phyloP scores from a whole-genome alignment of 768 basidiomycete genomes.

The Russula compacta region DNA sequence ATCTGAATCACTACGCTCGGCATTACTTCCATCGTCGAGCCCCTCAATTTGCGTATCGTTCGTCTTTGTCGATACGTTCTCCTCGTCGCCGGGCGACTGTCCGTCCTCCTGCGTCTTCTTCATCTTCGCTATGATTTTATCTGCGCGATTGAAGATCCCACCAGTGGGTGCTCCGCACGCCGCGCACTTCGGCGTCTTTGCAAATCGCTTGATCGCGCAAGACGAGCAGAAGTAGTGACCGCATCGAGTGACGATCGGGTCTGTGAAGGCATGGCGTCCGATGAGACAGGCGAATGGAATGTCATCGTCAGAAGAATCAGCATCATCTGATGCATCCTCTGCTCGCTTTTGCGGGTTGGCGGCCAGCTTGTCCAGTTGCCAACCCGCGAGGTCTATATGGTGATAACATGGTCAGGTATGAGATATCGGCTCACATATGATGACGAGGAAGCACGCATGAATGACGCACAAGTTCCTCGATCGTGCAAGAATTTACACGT shows the following conservation, averaged over 20 bases:
- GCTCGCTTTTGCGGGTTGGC: constrained; percentile 58
- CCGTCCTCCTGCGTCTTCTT: constrained; percentile 60
- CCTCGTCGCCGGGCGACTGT: constrained; percentile 35
- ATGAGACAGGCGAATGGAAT: constrained; percentile 98
- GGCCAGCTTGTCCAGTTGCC: constrained; percentile 94
- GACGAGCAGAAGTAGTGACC: constrained; percentile 94
- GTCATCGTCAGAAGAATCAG: constrained; percentile 73
- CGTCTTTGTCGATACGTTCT: constrained; percentile 23
- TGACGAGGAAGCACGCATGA: constrained; percentile 20
- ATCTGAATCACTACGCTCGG: constrained; percentile 32
- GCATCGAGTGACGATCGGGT: constrained; percentile 93
- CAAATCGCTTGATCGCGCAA: constrained; percentile 92
- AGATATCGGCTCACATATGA: constrained; percentile 14
- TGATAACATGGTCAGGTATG: neutral
- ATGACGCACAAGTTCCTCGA: constrained; percentile 77
- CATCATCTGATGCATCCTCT: constrained; percentile 44
- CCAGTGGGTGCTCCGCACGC: constrained; percentile 91
- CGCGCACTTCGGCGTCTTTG: constrained; percentile 90
- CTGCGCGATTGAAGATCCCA: constrained; percentile 94
- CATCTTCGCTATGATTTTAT: constrained; percentile 84
- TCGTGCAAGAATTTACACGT: constrained; percentile 99
- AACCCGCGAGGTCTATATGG: constrained; percentile 79
- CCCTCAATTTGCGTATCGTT: constrained; percentile 24
- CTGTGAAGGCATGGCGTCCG: constrained; percentile 89
- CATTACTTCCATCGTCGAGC: constrained; percentile 27